These are phyloP conservation scores for Saccharomycopsis vini DNA, from an alignment of 805 yeast species.

Conservation along the genomic window DNA sequence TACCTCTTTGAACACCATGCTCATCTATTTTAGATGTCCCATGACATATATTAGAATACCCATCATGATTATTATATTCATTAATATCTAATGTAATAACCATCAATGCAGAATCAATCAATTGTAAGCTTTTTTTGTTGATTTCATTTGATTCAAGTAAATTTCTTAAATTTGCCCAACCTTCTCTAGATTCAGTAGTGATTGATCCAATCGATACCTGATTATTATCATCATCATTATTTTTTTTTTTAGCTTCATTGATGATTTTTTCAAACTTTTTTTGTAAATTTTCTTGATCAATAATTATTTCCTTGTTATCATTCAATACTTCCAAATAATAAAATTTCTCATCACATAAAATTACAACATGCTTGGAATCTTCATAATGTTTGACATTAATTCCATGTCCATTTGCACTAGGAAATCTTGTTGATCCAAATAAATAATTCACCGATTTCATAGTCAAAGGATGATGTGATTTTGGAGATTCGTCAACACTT, in stretches of 20 bases:
- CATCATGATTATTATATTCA: conserved; percentile 31
- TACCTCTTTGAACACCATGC: conserved; percentile 76
- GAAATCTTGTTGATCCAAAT: conserved; percentile 61
- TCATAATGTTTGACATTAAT: conserved; percentile 65
- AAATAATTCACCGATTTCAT: conserved; percentile 61
- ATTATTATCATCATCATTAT: conserved; percentile 5
- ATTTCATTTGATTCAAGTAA: conserved; percentile 31
- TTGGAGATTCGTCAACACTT: conserved; percentile 50
- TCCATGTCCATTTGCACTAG: conserved; percentile 36
- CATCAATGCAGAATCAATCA: conserved; percentile 73
- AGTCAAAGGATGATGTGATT: conserved; percentile 42
- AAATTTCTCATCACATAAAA: conserved; percentile 73
- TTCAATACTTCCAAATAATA: conserved; percentile 83
- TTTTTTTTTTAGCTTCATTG: background rate
- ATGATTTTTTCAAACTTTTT: conserved; percentile 58
- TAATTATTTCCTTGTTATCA: conserved; percentile 50
- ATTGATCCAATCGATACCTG: conserved; percentile 69
- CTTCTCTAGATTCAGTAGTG: conserved; percentile 76
- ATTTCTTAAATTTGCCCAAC: conserved; percentile 72
- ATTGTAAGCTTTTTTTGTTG: conserved; percentile 48
- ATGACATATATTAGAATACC: conserved; percentile 46
- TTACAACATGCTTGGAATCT: conserved; percentile 62
- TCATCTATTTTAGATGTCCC: conserved; percentile 69
- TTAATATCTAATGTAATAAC: conserved; percentile 73
- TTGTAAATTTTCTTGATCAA: conserved; percentile 58